Conservation (phyloP, 345 rosid species). For the Angophora floribunda region DNA sequence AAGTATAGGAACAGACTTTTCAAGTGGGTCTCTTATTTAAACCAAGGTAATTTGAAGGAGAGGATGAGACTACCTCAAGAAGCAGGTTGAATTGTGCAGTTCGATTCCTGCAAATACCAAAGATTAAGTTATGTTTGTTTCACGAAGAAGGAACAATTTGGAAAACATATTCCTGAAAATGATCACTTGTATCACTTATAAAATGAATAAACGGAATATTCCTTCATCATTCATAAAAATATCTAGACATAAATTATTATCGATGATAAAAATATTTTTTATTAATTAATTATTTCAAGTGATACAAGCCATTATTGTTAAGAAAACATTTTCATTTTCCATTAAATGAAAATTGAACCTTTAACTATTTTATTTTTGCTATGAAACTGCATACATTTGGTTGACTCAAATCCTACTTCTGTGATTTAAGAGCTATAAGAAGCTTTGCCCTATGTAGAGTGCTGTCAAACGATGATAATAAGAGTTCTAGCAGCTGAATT, state of each 20-base stretch:
- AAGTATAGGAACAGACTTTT: not conserved
- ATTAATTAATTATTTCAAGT: no score
- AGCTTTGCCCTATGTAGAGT: accelerated
- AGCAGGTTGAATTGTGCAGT: not conserved
- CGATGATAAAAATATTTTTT: no score
- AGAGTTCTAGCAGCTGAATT: not conserved
- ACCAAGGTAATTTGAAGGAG: not conserved
- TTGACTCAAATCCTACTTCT: not conserved
- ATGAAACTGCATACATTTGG: accelerated
- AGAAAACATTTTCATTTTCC: no score
- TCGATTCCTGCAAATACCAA: not conserved
- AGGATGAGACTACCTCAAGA: not conserved
- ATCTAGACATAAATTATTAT: no score
- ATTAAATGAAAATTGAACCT: no score
- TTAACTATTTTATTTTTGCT: not conserved
- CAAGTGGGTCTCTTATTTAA: not conserved
- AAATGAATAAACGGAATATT: no score
- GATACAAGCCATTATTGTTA: no score
- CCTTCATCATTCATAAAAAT: no score
- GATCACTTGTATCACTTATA: accelerated
- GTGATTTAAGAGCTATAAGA: not conserved
- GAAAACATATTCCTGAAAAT: no score
- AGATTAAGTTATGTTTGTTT: accelerated
- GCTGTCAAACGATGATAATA: not conserved
- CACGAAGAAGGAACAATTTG: accelerated